Base-by-base conservation (phyloP, 1,284 basidiomycete species). In the Peniophora sp. region DNA sequence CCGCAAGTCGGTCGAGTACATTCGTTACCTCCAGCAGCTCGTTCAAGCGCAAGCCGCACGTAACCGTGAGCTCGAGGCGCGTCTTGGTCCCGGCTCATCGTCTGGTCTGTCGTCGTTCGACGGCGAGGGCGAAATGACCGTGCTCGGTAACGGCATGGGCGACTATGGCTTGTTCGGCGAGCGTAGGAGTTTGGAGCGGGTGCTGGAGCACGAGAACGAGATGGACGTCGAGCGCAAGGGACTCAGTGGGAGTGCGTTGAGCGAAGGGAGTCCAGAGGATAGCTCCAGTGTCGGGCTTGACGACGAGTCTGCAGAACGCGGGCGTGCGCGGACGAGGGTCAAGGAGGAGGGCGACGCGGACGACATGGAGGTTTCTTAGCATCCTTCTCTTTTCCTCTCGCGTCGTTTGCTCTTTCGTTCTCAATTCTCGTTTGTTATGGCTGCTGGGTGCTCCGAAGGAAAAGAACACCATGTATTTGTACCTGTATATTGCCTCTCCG, bases 1-100 rank as follows among this genome's bases (percentile, higher is more conserved):
- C 38, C 69, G 86, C 58, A 92, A 92, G 78, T 88, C 84, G 52
- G 91, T 93, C 27, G 90, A 92, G 61, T 93, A 93, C 61, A 93
- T 93, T 52, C 71, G 85, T 71, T 91, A 91, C 64, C 77, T 92
- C 3, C 89, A 92, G 61, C 88, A 92, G 59, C 79, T 92, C 51
- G 87, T 92, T 11, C 78, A 78, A 9, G 81, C 81, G 0, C 90
- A 92, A 61, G 82, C 85, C 3, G 78, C 77, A 47, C 73, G 89
- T 3, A 89, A 89, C 63, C 69, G 83, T 43, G 87, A 89, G 59
- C 73, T 92, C 45, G 89, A 92, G 65, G 70, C 73, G 27, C 77
- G 83, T 27, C 12, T 22, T 48, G n/a, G 32, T 53, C 58, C 56
- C 53, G 56, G 52, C 19, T 54, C 52, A n/a, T 53, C 56, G 24